phyloP scores from a whole-genome alignment of 148 eudicot genomes.

The Cornus controversa region DNA sequence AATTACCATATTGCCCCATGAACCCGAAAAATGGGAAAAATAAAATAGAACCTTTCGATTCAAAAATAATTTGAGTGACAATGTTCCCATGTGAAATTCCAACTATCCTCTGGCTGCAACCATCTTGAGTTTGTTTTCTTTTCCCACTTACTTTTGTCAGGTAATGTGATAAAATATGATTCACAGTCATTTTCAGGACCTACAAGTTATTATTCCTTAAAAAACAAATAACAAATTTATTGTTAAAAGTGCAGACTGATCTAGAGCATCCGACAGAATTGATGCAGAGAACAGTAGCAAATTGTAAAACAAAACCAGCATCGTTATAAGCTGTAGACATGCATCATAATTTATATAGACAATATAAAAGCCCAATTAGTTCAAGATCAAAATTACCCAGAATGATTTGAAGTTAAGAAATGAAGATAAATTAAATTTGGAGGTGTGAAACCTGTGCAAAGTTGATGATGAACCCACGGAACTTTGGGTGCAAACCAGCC shows the following conservation, averaged over 20 bases:
- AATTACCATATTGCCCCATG: not conserved
- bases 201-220: too few relatives aligned
- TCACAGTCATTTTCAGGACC: too few relatives aligned
- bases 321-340: not conserved
- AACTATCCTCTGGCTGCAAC: not conserved
- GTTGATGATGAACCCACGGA: slow-evolving; percentile 64
- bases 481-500: slow-evolving; percentile 64
- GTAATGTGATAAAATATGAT: too few relatives aligned
- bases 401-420: not conserved
- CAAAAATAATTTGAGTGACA: too few relatives aligned
- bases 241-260: not conserved
- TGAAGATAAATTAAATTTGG: not conserved
- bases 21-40: not conserved
- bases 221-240: too few relatives aligned
- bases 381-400: not conserved
- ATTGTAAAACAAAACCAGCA: not conserved
- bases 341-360: too few relatives aligned
- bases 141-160: too few relatives aligned
- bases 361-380: too few relatives aligned
- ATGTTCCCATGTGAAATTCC: not conserved
- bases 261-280: not conserved
- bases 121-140: too few relatives aligned
- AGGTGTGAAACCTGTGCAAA: slow-evolving; percentile 68
- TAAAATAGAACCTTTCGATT: too few relatives aligned
- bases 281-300: not conserved